Base-by-base conservation (phyloP, 768 basidiomycete species). In the Hypsizygus marmoreus region DNA sequence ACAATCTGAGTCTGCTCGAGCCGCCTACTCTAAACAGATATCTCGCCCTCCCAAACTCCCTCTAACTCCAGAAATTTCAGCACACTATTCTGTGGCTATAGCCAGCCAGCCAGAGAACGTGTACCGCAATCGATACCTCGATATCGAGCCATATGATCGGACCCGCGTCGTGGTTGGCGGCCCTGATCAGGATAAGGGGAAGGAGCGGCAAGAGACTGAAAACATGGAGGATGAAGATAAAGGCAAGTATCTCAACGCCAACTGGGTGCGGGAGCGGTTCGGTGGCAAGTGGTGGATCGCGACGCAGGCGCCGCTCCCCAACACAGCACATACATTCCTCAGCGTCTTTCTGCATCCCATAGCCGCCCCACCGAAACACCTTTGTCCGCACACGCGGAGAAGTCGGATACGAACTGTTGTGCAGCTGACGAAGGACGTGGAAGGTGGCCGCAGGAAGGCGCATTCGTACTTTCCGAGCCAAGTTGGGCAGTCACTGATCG, bases 221-320 rank as follows among this genome's bases (percentile, higher is more conserved):
- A 23, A n/a, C n/a, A n/a, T n/a, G n/a, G n/a, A 34, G 19, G 30
- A 22, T 40, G 40, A 43, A 42, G 41, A 45, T 20, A 46, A 57
- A 14, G 76, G 76, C 10, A 67, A 78, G 37, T 95, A 94, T 62
- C 61, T 95, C 26, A 93, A 95, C 56, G 92, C 86, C 11, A 90
- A 79, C 57, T 93, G 91, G 86, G 83, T 93, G n/a, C 71, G 76
- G 34, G 92, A 94, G 59, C 66, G 73, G 20, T 76, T 70, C 39
- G 88, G 91, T 6, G 75, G 75, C 24, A 87, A 82, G 57, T 84
- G 80, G 80, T 91, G 90, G 87, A 87, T 94, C 47, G 89, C 90
- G 2, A 77, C 88, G 0, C 91, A 94, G 60, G 92, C 91, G 0
- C 90, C 92, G 0, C 66, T 91, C 25, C 79, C 75, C 4, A 60